Percentiles rank a stretch among this genome's conserved stretches.
phyloP scores from a whole-genome alignment of 345 rosid genomes.

The Kernera saxatilis region DNA sequence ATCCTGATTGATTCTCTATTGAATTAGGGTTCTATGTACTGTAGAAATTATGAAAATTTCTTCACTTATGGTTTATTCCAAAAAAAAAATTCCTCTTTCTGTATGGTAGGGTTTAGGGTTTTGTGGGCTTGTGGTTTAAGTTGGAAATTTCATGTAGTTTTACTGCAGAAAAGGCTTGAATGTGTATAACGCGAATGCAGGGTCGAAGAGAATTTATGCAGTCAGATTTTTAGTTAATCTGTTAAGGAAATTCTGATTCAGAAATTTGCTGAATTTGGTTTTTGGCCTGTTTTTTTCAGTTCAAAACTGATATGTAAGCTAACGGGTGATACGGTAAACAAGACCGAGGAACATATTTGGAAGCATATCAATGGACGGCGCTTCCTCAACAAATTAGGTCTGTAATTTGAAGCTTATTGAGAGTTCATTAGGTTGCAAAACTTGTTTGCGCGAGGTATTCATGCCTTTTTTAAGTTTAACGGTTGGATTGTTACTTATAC shows the following conservation, averaged over 20 bases:
- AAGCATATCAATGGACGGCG: slow-evolving; percentile 85
- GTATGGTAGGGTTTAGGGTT: slow-evolving; percentile 12
- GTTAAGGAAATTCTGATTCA: slow-evolving; percentile 9
- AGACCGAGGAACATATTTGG: slow-evolving; percentile 94
- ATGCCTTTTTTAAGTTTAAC: background rate
- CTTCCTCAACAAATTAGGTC: slow-evolving; percentile 86
- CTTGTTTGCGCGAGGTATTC: background rate
- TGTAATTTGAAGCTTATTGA: slow-evolving; percentile 1
- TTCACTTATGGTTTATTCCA: background rate
- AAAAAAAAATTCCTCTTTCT: background rate
- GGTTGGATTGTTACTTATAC: background rate
- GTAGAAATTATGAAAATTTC: background rate
- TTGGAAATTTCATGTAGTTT: background rate
- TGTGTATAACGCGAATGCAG: background rate
- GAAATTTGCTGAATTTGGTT: background rate
- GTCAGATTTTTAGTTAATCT: background rate
- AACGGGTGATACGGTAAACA: slow-evolving; percentile 84
- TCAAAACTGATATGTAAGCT: slow-evolving; percentile 79
- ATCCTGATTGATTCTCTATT: background rate
- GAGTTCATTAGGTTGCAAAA: background rate
- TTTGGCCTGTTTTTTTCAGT: slow-evolving; percentile 31
- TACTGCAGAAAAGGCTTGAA: background rate
- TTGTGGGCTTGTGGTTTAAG: background rate
- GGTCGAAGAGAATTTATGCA: background rate
- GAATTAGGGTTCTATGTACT: background rate